A percentile compares a stretch with the other conserved stretches of the same genome.
Evolutionary conservation across 192 early-diverging fungal genomes (phyloP).

Genomic region (Linnemannia hyalina): DNA sequence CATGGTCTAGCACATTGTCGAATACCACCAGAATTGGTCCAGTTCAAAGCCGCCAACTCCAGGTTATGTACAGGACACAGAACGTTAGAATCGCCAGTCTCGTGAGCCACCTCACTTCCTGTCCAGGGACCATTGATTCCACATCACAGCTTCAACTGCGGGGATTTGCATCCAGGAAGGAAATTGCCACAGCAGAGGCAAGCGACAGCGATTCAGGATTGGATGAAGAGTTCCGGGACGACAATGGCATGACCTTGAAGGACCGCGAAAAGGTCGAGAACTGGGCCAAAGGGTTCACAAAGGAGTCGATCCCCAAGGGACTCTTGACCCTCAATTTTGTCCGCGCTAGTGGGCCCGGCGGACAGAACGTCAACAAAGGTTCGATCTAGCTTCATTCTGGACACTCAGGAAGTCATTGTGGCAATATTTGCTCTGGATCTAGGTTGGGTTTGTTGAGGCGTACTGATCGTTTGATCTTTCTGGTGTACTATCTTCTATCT

Average conservation of each 20-base stretch:
- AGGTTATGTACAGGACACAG: not conserved
- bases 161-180: constrained; percentile 20
- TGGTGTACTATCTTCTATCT: not conserved
- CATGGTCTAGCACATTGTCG: not conserved
- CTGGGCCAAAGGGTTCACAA: constrained; percentile 64
- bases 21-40: not conserved
- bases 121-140: not conserved
- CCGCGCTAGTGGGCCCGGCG: constrained; percentile 88
- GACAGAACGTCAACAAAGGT: constrained; percentile 96
- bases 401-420: not conserved
- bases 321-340: constrained; percentile 70
- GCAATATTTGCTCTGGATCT: not conserved
- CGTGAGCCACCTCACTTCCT: not conserved
- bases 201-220: not conserved
- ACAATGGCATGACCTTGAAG: constrained; percentile 51
- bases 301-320: constrained; percentile 72
- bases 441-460: not conserved
- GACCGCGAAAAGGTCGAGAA: constrained; percentile 52
- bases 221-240: constrained; percentile 35
- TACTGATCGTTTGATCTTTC: not conserved
- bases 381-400: not conserved
- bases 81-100: not conserved
- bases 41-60: not conserved
- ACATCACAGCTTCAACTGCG: not conserved
- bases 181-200: not conserved